Evolutionary conservation across 2,329 filamentous ascomycete species (phyloP).

Genomic region (Sporothrix phasma): DNA sequence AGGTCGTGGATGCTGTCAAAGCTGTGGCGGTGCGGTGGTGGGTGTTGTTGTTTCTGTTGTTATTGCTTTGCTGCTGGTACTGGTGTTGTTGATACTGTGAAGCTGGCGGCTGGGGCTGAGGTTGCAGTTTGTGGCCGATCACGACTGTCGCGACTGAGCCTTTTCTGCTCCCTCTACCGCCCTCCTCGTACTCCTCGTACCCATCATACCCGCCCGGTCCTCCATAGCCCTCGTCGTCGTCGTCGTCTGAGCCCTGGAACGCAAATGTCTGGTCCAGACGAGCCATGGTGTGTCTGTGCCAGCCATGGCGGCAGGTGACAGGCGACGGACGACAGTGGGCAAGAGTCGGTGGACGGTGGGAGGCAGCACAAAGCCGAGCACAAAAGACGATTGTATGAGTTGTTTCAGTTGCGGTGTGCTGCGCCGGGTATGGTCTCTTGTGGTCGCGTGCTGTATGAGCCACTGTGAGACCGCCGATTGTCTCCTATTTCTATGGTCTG

Average conservation of each 20-base stretch:
- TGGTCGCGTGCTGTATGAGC: background rate
- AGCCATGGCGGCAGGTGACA: background rate
- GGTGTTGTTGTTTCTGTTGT: background rate
- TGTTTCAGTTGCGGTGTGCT: background rate
- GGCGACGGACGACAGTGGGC: background rate
- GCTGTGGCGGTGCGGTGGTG: conserved; percentile 9
- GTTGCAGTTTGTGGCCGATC: background rate
- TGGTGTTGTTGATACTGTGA: background rate
- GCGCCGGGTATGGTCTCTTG: background rate
- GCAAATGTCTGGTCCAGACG: conserved; percentile 14
- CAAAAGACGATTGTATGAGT: background rate
- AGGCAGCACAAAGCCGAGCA: background rate
- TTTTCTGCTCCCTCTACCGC: background rate
- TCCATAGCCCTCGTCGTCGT: conserved; percentile 2
- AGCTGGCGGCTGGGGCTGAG: background rate
- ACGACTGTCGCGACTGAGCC: background rate
- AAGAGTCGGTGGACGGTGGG: background rate
- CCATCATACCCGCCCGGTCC: background rate
- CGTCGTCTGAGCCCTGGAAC: conserved; percentile 10
- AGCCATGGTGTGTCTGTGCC: conserved; percentile 9
- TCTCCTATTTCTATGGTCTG: background rate
- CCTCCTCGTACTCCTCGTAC: background rate
- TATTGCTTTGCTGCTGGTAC: background rate
- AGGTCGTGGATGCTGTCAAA: conserved; percentile 1
- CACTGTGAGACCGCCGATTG: background rate